Percentiles rank a stretch among this genome's conserved stretches.
Evolutionary conservation across 208 protist genomes (phyloP).

Genomic region (Willaertia magna): DNA sequence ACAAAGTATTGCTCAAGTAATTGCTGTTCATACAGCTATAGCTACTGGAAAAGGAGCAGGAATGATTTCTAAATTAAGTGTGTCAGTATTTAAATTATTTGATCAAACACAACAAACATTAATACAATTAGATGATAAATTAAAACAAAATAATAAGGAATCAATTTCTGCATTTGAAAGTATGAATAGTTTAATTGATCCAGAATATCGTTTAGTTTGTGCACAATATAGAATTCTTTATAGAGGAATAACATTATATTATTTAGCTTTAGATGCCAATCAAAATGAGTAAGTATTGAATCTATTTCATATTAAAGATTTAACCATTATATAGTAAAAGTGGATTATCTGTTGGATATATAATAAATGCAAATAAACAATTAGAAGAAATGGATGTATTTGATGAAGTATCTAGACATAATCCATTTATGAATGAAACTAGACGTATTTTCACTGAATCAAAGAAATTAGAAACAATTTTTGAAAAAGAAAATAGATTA

Average conservation of each 20-base stretch:
- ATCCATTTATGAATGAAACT: neutral
- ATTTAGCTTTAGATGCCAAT: neutral
- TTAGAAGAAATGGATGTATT: slow-evolving; percentile 3
- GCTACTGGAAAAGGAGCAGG: neutral
- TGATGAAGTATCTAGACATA: neutral
- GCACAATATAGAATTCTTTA: neutral
- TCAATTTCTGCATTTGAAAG: neutral
- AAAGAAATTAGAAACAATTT: neutral
- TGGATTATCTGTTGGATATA: neutral
- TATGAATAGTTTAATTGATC: neutral
- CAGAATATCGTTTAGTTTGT: neutral
- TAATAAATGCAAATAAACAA: neutral
- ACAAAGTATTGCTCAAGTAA: neutral
- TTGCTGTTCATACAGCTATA: neutral
- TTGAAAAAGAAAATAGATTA: neutral
- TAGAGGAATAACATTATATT: slow-evolving; percentile 1
- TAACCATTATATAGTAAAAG: neutral
- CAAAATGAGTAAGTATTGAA: neutral
- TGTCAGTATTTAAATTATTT: neutral
- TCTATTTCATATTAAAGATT: neutral
- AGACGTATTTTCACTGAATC: neutral
- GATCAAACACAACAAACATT: neutral
- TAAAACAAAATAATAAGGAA: neutral
- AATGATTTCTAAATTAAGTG: neutral
- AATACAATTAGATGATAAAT: neutral